Base-by-base conservation (phyloP, 2,329 filamentous ascomycete genomes). In the Microcyclospora tardicrescens region DNA sequence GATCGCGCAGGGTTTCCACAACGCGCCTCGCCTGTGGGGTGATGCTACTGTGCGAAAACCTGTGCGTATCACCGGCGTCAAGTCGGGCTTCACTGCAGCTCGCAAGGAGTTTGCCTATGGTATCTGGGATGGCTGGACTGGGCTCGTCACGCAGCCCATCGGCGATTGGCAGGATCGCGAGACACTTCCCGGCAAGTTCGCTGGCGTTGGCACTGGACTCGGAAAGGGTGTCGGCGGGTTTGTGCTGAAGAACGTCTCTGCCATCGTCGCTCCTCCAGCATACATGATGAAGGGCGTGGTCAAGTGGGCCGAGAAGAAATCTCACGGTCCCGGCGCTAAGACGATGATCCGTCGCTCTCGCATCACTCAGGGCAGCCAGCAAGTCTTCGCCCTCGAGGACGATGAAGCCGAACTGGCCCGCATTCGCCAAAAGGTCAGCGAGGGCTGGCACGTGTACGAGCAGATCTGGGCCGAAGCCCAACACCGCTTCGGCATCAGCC, bases 241-340 rank as follows among this genome's bases (percentile, higher is more conserved):
- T 2, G 68, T 91, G 1, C 63, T 91, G 14, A 93, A 93, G 56
- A 82, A 85, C n/a, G 74, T 79, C 40, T 84, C 83, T 42, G 84
- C 65, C 19, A 57, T 63, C 14, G 62, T 64, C 39, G 74, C 75
- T 1, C 61, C 93, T 3, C 83, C 84, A 0, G 86, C 80, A 5
- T 93, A 91, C 53, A 73, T 83, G 3, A 81, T 87, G 68, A 83
- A 87, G 56, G 86, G 86, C 2, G 68, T 91, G 1, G 77, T 89
- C 51, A 81, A 82, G 31, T 81, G 89, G 56, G 69, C 91, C 38
- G 71, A 78, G 44, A 84, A 80, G 45, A 49, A 48, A 14, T 38
- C 43, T 2, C 40, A 46, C 14, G 54, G 51, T 5, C 50, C 49
- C 8, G 51, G 52, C 10, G 48, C 48, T 3, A 53, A 56, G 28